Evolutionary conservation across 306 rosid species (phyloP), one percentile per base, ranked within the genome.

Genomic region (Medicago truncatula): DNA sequence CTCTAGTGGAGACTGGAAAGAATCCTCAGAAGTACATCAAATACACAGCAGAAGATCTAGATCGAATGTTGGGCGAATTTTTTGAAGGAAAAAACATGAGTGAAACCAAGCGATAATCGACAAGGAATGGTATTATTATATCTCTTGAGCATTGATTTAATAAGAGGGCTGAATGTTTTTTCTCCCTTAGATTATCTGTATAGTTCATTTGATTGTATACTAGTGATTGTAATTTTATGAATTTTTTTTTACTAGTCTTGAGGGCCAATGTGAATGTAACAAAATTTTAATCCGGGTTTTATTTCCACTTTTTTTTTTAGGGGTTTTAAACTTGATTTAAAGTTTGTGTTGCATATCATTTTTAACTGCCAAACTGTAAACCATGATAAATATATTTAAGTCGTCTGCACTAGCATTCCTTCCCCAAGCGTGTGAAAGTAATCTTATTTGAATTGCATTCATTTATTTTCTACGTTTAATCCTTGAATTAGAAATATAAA

Each of bases 61-160:
- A 95, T 56, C 79, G 96, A 16, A 95, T 95, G 97, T 60, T 95
- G 79, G 96, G 97, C 7, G 99, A 95, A 59, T 95, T 95, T 87
- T 95, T 92, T 4, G 99, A 95, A 83, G 99, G 99, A 43, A 95
- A 89, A 84, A 92, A 76, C 66, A 38, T 90, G 83, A 90, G 43
- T 4, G 99, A 95, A 64, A 88, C 84, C 11, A 95, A 59, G 83
- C 85, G 96, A 58, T 89, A 79, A 82, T 80, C 25, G 14, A 50
- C 50, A 40, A 63, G 2, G 69, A 44, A 25, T 49, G 40, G 65
- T 28, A 17, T 61, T 18, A 21, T 71, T 74, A 14, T 58, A 10
- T 67, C 20, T 46, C 15, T 61, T 70, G 65, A 53, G n/a, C 64
- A 62, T 60, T 71, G 68, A 46, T 63, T 31, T 70, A 67, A 75